Evolutionary conservation across 768 basidiomycete genomes (phyloP).

Genomic region (Rickenella mellea): DNA sequence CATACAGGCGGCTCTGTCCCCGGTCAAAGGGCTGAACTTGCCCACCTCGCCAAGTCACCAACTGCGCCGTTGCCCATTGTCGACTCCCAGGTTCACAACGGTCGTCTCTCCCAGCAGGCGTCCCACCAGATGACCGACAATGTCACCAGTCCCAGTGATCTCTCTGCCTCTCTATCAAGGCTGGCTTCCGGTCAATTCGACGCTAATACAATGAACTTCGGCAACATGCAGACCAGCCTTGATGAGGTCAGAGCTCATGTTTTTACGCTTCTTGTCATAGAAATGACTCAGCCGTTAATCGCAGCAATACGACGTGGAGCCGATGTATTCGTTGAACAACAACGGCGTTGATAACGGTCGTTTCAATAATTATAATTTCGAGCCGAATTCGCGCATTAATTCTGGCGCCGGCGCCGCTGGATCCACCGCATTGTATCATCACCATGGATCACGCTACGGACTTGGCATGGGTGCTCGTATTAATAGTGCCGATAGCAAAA

Average conservation of each 20-base stretch:
- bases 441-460: conserved; percentile 71
- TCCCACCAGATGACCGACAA: conserved; percentile 40
- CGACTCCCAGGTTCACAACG: conserved; percentile 49
- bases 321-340: conserved; percentile 35
- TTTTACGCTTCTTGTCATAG: conserved; percentile 2
- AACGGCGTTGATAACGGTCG: conserved; percentile 37
- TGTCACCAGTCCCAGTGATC: conserved; percentile 39
- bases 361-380: conserved; percentile 52
- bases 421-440: conserved; percentile 73
- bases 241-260: conserved; percentile 43
- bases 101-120: conserved; percentile 43
- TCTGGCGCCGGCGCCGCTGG: conserved; percentile 27
- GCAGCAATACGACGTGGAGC: conserved; percentile 51
- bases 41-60: conserved; percentile 54
- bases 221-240: conserved; percentile 35
- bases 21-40: no score
- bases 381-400: conserved; percentile 31
- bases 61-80: conserved; percentile 53
- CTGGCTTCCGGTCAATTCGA: conserved; percentile 53
- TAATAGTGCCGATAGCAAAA: conserved; percentile 58
- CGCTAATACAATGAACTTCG: conserved; percentile 41
- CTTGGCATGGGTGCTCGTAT: conserved; percentile 49
- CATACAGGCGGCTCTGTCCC: no score
- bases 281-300: conserved; percentile 9
- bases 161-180: conserved; percentile 68